Percentiles rank a stretch among this genome's conserved stretches.
Conservation (phyloP, 495 filamentous ascomycete species). For the Talaromyces proteolyticus region DNA sequence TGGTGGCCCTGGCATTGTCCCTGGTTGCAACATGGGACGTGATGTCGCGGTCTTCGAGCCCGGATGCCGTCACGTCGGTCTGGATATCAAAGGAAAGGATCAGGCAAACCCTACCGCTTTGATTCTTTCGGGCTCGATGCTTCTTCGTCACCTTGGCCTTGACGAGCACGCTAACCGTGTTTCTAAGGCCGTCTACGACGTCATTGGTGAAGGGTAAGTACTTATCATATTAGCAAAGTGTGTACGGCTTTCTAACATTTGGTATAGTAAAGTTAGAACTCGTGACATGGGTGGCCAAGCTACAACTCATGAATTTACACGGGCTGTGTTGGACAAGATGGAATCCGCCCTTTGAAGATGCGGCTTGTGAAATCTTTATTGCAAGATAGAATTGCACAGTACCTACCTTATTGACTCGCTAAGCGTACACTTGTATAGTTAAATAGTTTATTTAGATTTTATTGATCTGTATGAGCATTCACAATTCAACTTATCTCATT, state of each 20-base stretch:
- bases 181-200: conserved; percentile 93
- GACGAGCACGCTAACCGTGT: conserved; percentile 98
- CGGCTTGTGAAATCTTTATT: too few species aligned
- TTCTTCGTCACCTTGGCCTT: conserved; percentile 90
- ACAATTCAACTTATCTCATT: neutral
- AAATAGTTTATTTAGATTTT: conserved; percentile 1
- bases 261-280: conserved; percentile 67
- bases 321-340: conserved; percentile 90
- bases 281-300: conserved; percentile 89
- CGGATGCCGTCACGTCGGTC: conserved; percentile 95
- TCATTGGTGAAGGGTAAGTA: conserved; percentile 88
- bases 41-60: conserved; percentile 98
- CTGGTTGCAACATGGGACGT: conserved; percentile 98
- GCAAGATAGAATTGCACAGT: too few species aligned
- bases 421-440: conserved; percentile 7
- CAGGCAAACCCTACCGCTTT: conserved; percentile 97
- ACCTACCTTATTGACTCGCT: neutral
- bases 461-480: neutral
- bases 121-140: conserved; percentile 91
- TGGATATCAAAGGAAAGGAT: conserved; percentile 98
- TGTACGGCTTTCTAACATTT: neutral
- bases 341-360: conserved; percentile 54
- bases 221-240: too few species aligned
- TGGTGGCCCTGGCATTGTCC: conserved; percentile 93
- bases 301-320: conserved; percentile 91